Percentiles rank a stretch among this genome's conserved stretches.
Conservation (phyloP, 2,329 filamentous ascomycete genomes). For the Aspergillus versicolor region DNA sequence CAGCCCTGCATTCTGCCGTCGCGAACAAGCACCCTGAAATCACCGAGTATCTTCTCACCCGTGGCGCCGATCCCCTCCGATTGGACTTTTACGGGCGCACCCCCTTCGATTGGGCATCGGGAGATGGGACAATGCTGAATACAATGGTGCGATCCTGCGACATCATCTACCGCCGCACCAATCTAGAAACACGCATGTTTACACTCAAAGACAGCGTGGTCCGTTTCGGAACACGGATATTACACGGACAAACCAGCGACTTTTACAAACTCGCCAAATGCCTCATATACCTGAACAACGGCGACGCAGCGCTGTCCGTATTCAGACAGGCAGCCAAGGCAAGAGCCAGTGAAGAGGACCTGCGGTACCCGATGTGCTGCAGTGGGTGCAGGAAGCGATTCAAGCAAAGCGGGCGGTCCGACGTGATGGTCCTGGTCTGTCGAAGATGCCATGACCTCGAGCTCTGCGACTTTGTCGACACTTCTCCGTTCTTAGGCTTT, state of each 20-base stretch:
- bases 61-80: neutral
- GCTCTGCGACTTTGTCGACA: neutral
- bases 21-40: neutral
- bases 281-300: neutral
- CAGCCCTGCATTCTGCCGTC: neutral
- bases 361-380: conserved; percentile 3
- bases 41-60: neutral
- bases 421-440: neutral
- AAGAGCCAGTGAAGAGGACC: neutral
- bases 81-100: conserved; percentile 1
- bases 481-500: neutral
- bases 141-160: neutral
- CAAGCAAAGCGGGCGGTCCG: neutral
- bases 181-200: neutral
- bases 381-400: neutral
- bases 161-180: neutral
- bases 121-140: neutral
- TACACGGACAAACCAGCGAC: neutral
- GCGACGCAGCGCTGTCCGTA: neutral
- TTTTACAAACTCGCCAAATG: conserved; percentile 6
- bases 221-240: neutral
- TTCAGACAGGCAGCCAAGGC: neutral
- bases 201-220: neutral
- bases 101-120: neutral
- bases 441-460: conserved; percentile 5